phyloP scores from a whole-genome alignment of 371 early-diverging fungal genomes.

The Rhizopus sp. region DNA sequence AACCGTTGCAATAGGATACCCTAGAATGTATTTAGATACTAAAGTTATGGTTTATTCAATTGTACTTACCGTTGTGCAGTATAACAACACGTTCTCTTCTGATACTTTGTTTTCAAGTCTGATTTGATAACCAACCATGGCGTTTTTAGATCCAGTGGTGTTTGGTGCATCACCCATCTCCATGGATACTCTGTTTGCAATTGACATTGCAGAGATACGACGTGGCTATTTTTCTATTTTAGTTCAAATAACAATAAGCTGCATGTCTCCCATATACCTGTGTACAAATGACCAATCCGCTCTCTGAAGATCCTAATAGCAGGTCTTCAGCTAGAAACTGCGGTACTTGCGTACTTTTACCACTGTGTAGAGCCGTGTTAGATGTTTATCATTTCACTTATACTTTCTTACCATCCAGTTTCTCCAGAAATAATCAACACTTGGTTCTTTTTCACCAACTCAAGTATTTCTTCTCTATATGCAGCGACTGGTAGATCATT shows the following conservation, averaged over 20 bases:
- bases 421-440: constrained; percentile 86
- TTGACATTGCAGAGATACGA: constrained; percentile 92
- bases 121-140: constrained; percentile 86
- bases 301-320: constrained; percentile 28
- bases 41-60: not conserved
- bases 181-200: constrained; percentile 86
- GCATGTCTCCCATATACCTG: constrained; percentile 55
- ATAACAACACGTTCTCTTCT: constrained; percentile 61
- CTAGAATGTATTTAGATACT: constrained; percentile 23
- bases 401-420: constrained; percentile 72
- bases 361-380: constrained; percentile 55
- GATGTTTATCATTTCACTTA: constrained; percentile 28
- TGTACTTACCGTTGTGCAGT: constrained; percentile 67
- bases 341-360: constrained; percentile 93
- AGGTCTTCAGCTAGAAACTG: constrained; percentile 80
- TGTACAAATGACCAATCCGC: constrained; percentile 78
- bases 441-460: constrained; percentile 55
- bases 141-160: constrained; percentile 47
- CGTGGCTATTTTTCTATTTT: constrained; percentile 64
- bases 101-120: constrained; percentile 68
- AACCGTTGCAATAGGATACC: constrained; percentile 76
- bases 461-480: constrained; percentile 59
- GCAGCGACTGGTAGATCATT: constrained; percentile 62
- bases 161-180: constrained; percentile 72
- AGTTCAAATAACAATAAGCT: not conserved